Evolutionary conservation across 2,329 filamentous ascomycete genomes (phyloP).

Genomic region (Penicillium palitans): DNA sequence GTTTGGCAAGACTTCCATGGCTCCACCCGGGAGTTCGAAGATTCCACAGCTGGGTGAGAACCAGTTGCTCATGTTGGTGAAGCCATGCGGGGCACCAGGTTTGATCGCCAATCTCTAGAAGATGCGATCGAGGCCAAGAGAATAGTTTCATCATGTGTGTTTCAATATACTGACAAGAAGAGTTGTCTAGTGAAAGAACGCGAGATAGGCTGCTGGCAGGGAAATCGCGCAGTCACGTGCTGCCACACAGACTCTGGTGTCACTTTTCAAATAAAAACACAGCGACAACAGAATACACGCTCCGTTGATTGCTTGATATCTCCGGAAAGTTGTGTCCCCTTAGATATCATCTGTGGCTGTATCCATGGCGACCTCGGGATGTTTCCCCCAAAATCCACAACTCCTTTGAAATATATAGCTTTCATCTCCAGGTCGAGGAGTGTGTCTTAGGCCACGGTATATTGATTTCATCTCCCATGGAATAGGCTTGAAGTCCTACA

Average conservation of each 20-base stretch:
- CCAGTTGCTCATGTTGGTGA: constrained; percentile 50
- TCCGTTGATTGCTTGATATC: neutral
- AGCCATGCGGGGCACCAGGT: constrained; percentile 65
- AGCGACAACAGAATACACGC: neutral
- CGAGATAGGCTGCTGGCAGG: neutral
- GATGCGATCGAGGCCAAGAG: constrained; percentile 46
- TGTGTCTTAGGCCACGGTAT: too few relatives aligned
- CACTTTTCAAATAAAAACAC: neutral
- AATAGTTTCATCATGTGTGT: neutral
- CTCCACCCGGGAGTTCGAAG: constrained; percentile 19
- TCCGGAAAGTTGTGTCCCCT: neutral
- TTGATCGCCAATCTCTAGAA: constrained; percentile 69
- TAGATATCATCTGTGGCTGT: neutral
- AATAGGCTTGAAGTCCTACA: neutral
- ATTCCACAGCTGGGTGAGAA: constrained; percentile 29
- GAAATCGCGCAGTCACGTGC: neutral
- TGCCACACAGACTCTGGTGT: neutral
- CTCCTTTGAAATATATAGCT: neutral
- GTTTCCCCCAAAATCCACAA: neutral
- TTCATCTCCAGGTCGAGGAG: neutral
- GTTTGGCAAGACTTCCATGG: constrained; percentile 14
- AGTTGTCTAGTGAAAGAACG: neutral
- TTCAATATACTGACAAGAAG: neutral
- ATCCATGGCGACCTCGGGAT: too few relatives aligned
- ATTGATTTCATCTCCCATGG: too few relatives aligned